phyloP scores from a whole-genome alignment of 257 asterid genomes.

The Solanum megistacrolobum region DNA sequence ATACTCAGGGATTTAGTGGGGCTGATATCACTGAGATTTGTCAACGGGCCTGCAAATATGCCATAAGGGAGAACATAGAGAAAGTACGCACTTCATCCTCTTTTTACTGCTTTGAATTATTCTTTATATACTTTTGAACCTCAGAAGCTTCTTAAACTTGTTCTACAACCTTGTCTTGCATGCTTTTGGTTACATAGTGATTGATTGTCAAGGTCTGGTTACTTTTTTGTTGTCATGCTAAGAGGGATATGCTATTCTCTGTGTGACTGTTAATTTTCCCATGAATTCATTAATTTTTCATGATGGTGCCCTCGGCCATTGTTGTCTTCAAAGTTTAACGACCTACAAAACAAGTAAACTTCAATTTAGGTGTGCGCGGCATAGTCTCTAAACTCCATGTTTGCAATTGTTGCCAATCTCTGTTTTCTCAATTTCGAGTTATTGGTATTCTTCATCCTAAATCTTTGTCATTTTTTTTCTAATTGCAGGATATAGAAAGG shows the following conservation, averaged over 20 bases:
- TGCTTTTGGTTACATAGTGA: not conserved
- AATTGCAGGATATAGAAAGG: slow-evolving; percentile 44
- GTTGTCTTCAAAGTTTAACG: not conserved
- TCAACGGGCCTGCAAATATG: slow-evolving; percentile 52
- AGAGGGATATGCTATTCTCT: not conserved
- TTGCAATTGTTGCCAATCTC: not conserved
- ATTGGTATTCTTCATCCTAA: not conserved
- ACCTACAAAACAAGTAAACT: not conserved
- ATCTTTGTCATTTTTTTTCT: not conserved
- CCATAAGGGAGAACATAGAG: slow-evolving; percentile 50
- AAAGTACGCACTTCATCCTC: slow-evolving; percentile 16
- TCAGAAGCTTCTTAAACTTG: not conserved
- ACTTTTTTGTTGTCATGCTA: not conserved
- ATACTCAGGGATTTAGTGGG: slow-evolving; percentile 51
- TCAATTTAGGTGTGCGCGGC: not conserved
- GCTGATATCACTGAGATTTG: slow-evolving; percentile 52
- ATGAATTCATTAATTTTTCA: not conserved
- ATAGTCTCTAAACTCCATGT: not conserved
- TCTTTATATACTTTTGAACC: not conserved
- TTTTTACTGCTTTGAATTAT: not conserved
- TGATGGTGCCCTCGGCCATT: not conserved
- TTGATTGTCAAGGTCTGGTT: not conserved
- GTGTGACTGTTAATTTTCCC: not conserved
- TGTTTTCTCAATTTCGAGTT: not conserved
- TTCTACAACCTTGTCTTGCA: not conserved